Evolutionary conservation across 2,329 filamentous ascomycete species (phyloP), one percentile per base, ranked within the genome.

Genomic region (Cladosporium oxysporum): DNA sequence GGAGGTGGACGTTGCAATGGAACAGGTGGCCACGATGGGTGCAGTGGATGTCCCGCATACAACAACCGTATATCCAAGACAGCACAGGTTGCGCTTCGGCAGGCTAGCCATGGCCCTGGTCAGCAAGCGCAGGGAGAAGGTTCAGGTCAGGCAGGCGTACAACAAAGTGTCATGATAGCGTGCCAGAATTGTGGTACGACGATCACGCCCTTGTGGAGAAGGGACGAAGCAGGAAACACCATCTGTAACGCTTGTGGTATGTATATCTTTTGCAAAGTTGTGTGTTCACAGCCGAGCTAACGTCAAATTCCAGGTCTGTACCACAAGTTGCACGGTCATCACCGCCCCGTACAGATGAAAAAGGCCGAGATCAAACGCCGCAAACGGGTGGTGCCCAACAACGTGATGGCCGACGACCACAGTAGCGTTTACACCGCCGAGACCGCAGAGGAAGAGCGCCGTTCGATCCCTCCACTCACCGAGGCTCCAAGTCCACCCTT

Each of bases 201-300:
- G 0, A 94, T 98, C 64, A 99, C 95, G 50, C 95, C 95, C 16
- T 83, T 99, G 16, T 99, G 95, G 95, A 87, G 95, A 75, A 87
- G 95, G 73, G 95, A 98, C 76, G 94, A 97, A 78, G 89, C 90
- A 71, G 95, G 95, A 1, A 93, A 97, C 79, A 96, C 94, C 5
- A 99, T 99, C 69, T 99, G 95, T 82, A 99, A 99, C 79, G 95
- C 95, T 61, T 99, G 95, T 82, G 95, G 93, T 96, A 85, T 76
- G 61, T 65, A 62, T 10, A 52, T 37, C n/a, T 64, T 64, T 60
- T 21, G n/a, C 16, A 4, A 33, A 10, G 3, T 31, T 26, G 44
- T 11, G 31, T 21, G 8, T 10, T 23, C 21, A 16, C 44, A 59
- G 16, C 41, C 18, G 14, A 53, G 58, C 44, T 64, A 64, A 70